Evolutionary conservation across 2,329 filamentous ascomycete genomes (phyloP).

Genomic region (Fusarium ramigenum): DNA sequence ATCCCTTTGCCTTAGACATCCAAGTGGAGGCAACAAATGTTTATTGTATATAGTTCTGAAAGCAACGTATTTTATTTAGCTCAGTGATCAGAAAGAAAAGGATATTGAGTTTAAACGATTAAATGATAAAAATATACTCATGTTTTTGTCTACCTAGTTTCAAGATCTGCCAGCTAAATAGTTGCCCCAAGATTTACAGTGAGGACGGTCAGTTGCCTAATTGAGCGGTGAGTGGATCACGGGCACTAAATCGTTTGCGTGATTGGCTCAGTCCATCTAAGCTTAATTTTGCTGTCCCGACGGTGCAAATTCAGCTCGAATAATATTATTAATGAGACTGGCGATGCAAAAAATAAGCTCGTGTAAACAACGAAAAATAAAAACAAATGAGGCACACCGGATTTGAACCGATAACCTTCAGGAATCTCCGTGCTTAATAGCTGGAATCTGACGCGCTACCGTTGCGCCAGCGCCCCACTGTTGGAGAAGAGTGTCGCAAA

Average conservation of each 20-base stretch:
- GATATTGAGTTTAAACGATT: background rate
- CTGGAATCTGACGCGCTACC: conserved; percentile 1
- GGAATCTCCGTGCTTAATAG: background rate
- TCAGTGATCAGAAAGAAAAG: too few species aligned
- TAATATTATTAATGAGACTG: rapidly evolving
- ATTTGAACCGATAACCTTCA: conserved; percentile 3
- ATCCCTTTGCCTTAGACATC: conserved; percentile 19
- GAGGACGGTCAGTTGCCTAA: background rate
- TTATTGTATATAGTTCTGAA: background rate
- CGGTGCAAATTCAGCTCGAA: rapidly evolving
- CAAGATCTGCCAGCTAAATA: too few species aligned
- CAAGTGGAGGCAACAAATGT: background rate
- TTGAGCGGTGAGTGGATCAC: background rate
- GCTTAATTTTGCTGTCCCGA: background rate
- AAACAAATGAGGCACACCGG: background rate
- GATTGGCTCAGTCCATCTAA: background rate
- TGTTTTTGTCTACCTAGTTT: too few species aligned
- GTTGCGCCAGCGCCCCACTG: background rate
- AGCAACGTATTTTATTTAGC: rapidly evolving
- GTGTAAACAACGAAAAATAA: rapidly evolving
- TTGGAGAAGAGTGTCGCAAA: rapidly evolving
- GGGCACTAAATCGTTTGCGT: rapidly evolving
- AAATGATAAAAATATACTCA: background rate
- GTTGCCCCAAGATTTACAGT: background rate
- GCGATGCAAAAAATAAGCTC: rapidly evolving